Conservation (phyloP, 2,329 filamentous ascomycete species). For the Trichoderma aggressivum region DNA sequence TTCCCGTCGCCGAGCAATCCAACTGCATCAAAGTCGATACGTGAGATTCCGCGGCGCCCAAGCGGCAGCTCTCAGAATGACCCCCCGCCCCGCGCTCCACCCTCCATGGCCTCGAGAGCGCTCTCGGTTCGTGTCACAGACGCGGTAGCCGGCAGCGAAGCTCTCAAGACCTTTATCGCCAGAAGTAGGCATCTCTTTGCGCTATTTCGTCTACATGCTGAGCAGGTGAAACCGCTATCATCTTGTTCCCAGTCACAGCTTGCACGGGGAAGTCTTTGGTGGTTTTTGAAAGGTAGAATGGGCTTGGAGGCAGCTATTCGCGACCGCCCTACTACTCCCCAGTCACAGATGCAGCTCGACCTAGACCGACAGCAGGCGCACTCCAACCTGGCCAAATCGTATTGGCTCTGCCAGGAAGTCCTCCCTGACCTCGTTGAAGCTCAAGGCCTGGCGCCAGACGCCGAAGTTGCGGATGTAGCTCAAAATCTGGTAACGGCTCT, state of each 20-base stretch:
- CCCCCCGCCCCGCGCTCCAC: conserved; percentile 7
- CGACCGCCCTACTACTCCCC: conserved; percentile 51
- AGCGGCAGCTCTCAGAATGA: conserved; percentile 29
- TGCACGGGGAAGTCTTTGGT: conserved; percentile 75
- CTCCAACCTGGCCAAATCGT: conserved; percentile 77
- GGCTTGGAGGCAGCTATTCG: conserved; percentile 71
- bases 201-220: conserved; percentile 74
- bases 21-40: not conserved
- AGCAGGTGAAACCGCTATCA: conserved; percentile 64
- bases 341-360: conserved; percentile 52
- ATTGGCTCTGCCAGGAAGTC: conserved; percentile 68
- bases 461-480: conserved; percentile 52
- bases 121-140: conserved; percentile 43
- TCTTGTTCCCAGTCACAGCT: conserved; percentile 64
- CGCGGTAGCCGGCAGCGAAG: conserved; percentile 55
- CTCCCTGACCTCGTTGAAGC: conserved; percentile 48
- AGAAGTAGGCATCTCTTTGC: conserved; percentile 72
- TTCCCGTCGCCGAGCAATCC: conserved; percentile 27
- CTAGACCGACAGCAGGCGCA: conserved; percentile 71
- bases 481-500: conserved; percentile 61
- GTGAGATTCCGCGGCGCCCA: conserved; percentile 22
- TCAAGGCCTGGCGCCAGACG: conserved; percentile 40
- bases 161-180: conserved; percentile 64
- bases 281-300: conserved; percentile 80
- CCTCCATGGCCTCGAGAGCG: conserved; percentile 30